Base-by-base conservation (phyloP, 495 filamentous ascomycete species). In the Aspergillus nidulans region DNA sequence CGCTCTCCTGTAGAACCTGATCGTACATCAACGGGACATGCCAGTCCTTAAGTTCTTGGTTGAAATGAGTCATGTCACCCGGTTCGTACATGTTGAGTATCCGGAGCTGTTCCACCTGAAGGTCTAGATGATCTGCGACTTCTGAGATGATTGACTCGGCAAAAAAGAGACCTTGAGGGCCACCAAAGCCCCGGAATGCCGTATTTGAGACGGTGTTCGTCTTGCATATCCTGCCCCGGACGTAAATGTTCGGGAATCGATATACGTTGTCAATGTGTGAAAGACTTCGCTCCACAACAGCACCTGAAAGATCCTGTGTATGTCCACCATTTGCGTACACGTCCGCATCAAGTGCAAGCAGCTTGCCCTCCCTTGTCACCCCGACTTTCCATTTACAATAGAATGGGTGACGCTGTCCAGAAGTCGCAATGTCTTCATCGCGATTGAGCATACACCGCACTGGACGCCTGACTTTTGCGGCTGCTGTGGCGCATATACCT, bases 191-290 rank as follows among this genome's bases (percentile, higher is more conserved):
- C 53, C 94, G 89, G 82, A 98, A 98, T 0, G 94, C 94, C 3
- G 92, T 97, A 70, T 98, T 98, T 1, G 90, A 95, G 62, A 96
- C 90, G 0, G 94, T 98, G 66, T 89, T 98, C 9, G 94, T 98
- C 71, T 88, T 95, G 69, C 88, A 92, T 32, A 95, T 68, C 20
- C 89, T 81, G 15, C 94, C 94, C 19, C 92, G 85, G 15, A 98
- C 86, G 65, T 91, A 73, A 26, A 97, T 74, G 62, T 95, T 95
- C 1, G 91, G 91, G 56, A 95, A 89, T 16, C 80, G 79, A 70
- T 97, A 98, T 59, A 89, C 90, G 42, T 85, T 84, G 61, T 97
- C 94, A 49, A 88, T 86, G 68, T 98, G 94, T 0, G 88, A 82
- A 56, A 97, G 75, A 42, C 85, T 76, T 66, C 94, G 80, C 61